These are phyloP conservation scores for Cystofilobasidium capitatum DNA, from an alignment of 768 basidiomycete genomes.

Conservation along the genomic window DNA sequence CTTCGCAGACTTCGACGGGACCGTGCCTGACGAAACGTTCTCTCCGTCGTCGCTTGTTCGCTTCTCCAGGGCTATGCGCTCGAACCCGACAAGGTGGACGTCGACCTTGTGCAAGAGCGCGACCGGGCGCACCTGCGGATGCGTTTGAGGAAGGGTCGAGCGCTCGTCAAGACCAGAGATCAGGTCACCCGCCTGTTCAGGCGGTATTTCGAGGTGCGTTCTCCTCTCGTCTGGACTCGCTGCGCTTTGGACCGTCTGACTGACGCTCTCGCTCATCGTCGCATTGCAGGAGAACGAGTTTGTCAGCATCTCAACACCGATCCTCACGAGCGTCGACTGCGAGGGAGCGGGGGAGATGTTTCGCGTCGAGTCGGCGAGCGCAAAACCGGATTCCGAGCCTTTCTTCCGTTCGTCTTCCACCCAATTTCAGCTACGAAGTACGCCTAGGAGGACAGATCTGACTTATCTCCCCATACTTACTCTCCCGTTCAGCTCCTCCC, in stretches of 20 bases:
- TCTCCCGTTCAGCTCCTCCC: conserved; percentile 28
- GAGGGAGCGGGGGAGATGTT: conserved; percentile 96
- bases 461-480: not conserved
- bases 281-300: conserved; percentile 61
- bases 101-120: conserved; percentile 57
- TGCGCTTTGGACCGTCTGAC: not conserved
- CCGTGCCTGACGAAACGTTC: no score
- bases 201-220: conserved; percentile 19
- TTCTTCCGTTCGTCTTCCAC: conserved; percentile 52
- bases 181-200: conserved; percentile 28
- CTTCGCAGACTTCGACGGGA: no score
- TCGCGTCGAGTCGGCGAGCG: conserved; percentile 42
- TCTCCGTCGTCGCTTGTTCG: no score
- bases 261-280: conserved; percentile 11
- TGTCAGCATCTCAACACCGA: conserved; percentile 66
- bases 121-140: conserved; percentile 81
- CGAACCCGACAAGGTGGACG: conserved; percentile 2
- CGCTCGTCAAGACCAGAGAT: conserved; percentile 67
- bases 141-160: conserved; percentile 59
- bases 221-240: not conserved
- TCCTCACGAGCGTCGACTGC: conserved; percentile 82
- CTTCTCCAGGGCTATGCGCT: conserved; percentile 3
- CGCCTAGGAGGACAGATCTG: not conserved
- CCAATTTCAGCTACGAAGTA: not conserved
- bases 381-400: conserved; percentile 35